Percentiles rank a stretch among this genome's conserved stretches.
Conservation (phyloP, 805 yeast genomes). For the Candida germanica region DNA sequence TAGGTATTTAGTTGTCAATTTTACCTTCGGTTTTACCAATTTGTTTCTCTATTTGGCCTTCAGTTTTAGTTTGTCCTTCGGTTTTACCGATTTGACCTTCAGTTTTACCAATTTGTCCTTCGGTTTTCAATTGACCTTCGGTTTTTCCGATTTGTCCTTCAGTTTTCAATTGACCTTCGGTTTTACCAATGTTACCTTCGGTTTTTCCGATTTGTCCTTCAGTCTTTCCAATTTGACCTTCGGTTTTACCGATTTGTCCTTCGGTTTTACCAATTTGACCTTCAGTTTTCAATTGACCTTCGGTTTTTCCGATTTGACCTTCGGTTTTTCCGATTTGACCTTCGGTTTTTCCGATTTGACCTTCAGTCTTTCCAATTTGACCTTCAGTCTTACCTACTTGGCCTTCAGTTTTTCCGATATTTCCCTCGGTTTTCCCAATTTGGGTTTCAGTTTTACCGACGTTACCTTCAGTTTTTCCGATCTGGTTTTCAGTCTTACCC, state of each 20-base stretch:
- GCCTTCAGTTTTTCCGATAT: constrained; percentile 9
- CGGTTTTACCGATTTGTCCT: constrained; percentile 9
- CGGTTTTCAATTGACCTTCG: constrained; percentile 9
- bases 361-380: constrained; percentile 12
- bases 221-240: constrained; percentile 6
- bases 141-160: constrained; percentile 10
- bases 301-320: constrained; percentile 10
- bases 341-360: constrained; percentile 10
- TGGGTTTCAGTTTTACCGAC: constrained; percentile 7
- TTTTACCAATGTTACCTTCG: constrained; percentile 9
- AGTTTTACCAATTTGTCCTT: constrained; percentile 5
- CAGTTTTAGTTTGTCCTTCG: constrained; percentile 4
- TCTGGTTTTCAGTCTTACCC: constrained; percentile 12
- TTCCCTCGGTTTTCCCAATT: constrained; percentile 12
- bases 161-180: constrained; percentile 8
- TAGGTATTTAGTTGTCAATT: background rate
- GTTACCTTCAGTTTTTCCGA: constrained; percentile 8
- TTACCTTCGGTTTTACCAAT: constrained; percentile 12
- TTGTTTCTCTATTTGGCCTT: too few relatives aligned
- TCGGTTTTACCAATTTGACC: constrained; percentile 5
- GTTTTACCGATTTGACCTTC: constrained; percentile 9
- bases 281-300: constrained; percentile 5
- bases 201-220: constrained; percentile 10
- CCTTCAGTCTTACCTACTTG: constrained; percentile 8
- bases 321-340: constrained; percentile 7